These are phyloP conservation scores for Rasamsonia emersonii DNA, from an alignment of 2,329 filamentous ascomycete genomes.

Conservation along the genomic window DNA sequence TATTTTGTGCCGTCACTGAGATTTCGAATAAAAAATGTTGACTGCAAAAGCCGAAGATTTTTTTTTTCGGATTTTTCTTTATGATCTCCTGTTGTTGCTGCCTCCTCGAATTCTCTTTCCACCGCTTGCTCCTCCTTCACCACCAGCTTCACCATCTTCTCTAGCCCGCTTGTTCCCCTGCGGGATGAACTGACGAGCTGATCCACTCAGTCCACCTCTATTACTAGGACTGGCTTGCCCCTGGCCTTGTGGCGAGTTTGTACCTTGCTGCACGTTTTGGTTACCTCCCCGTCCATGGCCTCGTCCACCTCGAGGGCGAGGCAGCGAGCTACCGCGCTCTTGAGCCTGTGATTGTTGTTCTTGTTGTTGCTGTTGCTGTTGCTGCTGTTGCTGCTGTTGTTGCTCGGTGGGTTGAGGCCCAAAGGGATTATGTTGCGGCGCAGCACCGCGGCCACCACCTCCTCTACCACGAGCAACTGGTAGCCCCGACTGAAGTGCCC, in stretches of 20 bases:
- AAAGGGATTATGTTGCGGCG: conserved; percentile 22
- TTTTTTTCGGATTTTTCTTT: conserved; percentile 3
- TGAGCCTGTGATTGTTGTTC: conserved; percentile 19
- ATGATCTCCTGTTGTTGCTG: conserved; percentile 24
- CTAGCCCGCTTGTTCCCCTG: conserved; percentile 48
- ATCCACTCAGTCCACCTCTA: conserved; percentile 39
- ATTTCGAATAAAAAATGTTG: conserved; percentile 7
- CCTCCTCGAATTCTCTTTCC: conserved; percentile 43
- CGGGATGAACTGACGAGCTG: conserved; percentile 48
- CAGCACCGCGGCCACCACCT: conserved; percentile 30
- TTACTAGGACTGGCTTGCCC: conserved; percentile 21
- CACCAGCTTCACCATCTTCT: conserved; percentile 39
- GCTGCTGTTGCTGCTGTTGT: conserved; percentile 15
- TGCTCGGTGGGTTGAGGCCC: conserved; percentile 15
- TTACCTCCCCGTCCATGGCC: conserved; percentile 27
- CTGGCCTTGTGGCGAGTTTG: conserved; percentile 21
- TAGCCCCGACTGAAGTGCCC: conserved; percentile 36
- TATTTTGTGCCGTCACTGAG: conserved; percentile 2
- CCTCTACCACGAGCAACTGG: conserved; percentile 36
- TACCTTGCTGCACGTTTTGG: conserved; percentile 36
- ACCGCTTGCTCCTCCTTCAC: conserved; percentile 27
- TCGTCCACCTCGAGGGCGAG: conserved; percentile 38
- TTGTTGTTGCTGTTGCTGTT: conserved; percentile 22
- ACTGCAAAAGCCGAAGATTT: conserved; percentile 2
- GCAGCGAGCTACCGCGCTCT: conserved; percentile 29